These are phyloP conservation scores for Polytrichum commune DNA, from an alignment of 225 moss, liverwort and hornwort species.

Conservation along the genomic window DNA sequence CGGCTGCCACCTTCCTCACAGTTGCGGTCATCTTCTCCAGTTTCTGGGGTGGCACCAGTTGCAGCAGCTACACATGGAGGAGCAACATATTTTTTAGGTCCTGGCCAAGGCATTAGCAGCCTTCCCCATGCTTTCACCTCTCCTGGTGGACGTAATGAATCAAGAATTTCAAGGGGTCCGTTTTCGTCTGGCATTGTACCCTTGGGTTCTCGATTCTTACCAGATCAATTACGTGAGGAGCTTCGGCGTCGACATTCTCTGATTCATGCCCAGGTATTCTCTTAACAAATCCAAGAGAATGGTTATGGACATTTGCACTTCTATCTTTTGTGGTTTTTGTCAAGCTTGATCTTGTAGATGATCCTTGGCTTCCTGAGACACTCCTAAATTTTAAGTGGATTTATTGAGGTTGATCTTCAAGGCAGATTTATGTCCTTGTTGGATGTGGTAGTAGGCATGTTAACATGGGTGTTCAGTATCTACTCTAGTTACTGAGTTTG, in stretches of 20 bases:
- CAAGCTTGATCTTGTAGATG: no score
- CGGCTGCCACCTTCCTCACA: slow-evolving; percentile 47
- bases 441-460: no score
- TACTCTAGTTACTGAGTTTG: no score
- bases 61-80: slow-evolving; percentile 85
- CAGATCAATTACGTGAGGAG: slow-evolving; percentile 94
- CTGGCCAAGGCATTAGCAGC: slow-evolving; percentile 81
- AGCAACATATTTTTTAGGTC: slow-evolving; percentile 86
- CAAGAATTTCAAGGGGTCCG: slow-evolving; percentile 73
- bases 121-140: slow-evolving; percentile 83
- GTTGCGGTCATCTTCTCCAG: slow-evolving; percentile 75
- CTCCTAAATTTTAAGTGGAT: no score
- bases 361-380: no score
- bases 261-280: slow-evolving; percentile 82
- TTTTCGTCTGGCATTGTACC: slow-evolving; percentile 62
- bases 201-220: slow-evolving; percentile 75
- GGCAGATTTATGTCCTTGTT: no score
- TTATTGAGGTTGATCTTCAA: no score
- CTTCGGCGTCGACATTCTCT: slow-evolving; percentile 88
- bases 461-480: no score
- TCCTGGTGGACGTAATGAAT: slow-evolving; percentile 74
- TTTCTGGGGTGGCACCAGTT: slow-evolving; percentile 58
- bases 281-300: no score
- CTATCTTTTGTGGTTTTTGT: no score
- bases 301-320: no score